Conservation (phyloP, 169 alveolate species). For the Perkinsus chesapeaki region DNA sequence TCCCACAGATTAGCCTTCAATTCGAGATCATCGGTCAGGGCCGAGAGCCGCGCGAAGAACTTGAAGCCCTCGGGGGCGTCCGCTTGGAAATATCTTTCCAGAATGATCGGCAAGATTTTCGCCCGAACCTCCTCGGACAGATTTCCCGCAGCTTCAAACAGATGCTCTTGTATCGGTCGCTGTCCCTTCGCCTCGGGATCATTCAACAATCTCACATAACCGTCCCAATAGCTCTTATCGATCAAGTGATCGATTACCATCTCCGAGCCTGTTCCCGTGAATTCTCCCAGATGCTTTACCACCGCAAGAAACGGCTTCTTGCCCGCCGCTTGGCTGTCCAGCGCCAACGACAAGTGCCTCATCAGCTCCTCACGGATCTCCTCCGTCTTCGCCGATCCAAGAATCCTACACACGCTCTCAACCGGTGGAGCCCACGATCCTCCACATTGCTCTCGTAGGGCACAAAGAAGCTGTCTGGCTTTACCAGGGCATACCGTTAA, state of each 20-base stretch:
- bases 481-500: background rate
- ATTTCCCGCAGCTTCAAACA: background rate
- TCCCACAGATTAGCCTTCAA: background rate
- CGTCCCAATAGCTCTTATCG: background rate
- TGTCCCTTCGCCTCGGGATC: background rate
- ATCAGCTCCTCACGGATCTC: background rate
- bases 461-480: background rate
- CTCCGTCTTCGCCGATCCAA: background rate
- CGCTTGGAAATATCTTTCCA: background rate
- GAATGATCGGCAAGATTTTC: background rate
- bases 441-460: background rate
- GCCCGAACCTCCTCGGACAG: background rate
- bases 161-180: background rate
- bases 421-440: background rate
- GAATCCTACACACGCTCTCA: background rate
- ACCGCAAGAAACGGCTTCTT: background rate
- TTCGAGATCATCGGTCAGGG: background rate
- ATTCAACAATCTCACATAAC: background rate
- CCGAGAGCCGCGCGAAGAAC: background rate
- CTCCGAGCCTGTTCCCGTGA: background rate
- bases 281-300: background rate
- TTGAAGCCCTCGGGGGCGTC: background rate
- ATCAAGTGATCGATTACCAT: background rate
- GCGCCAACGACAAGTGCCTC: background rate
- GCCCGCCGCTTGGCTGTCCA: background rate